Evolutionary conservation across 2,329 filamentous ascomycete genomes (phyloP), one percentile per base, ranked within the genome.

Genomic region (Xylariales sp.): DNA sequence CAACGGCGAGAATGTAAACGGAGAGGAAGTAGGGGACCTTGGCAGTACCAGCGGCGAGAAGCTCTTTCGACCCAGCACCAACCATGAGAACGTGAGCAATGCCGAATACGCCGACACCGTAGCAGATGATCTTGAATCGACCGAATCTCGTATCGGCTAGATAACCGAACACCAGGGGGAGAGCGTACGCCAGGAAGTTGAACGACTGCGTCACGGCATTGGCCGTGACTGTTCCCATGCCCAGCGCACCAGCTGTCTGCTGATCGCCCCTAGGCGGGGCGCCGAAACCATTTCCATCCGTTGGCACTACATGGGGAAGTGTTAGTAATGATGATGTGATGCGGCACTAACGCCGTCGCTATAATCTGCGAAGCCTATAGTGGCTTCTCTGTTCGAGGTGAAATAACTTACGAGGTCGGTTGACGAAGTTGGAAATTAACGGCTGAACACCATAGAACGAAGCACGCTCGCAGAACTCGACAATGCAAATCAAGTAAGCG

Each of bases 91-190:
- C 78, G 73, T 93, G 90, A 7, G 90, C 91, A 36, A 91, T 53
- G 77, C 91, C 87, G 62, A 91, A 90, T 48, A 91, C 83, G 1
- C 80, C 80, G n/a, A 92, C 88, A 70, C 91, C 90, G 75, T 87
- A 86, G 77, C 90, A 88, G 74, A 94, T 93, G 48, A 92, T 90
- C 73, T 84, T 85, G 81, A 90, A 94, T 69, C 91, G 90, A 65
- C 91, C 91, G 50, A 87, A 86, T 73, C 88, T 89, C 64, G 90
- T 84, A 77, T 94, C 92, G 49, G 91, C 89, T 14, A 91, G 72
- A 77, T 83, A 88, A 18, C 83, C 84, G 62, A 84, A 83, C 6
- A 87, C 46, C 30, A 90, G 81, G 0, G 88, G 88, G 12, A 89
- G 79, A 3, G 83, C 78, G 71, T 89, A 90, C 1, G 86, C 83